Evolutionary conservation across 2,329 filamentous ascomycete genomes (phyloP).

Genomic region (Teratosphaeria viscida): DNA sequence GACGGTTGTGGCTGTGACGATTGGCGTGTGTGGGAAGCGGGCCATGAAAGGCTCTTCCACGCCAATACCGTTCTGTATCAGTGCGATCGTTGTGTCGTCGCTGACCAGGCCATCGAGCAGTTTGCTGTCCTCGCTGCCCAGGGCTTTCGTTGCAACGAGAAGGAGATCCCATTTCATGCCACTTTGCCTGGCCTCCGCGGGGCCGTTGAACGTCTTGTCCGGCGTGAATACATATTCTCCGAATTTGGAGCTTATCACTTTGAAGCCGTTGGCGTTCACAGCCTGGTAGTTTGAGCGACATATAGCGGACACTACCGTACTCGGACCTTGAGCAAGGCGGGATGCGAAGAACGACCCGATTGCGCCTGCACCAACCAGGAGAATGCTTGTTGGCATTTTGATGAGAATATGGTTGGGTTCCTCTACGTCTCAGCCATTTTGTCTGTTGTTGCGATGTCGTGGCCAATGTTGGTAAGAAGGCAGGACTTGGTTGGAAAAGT

Average conservation of each 20-base stretch:
- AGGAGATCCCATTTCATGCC: constrained; percentile 35
- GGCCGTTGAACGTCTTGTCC: constrained; percentile 24
- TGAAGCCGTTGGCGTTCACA: constrained; percentile 31
- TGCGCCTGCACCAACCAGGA: constrained; percentile 35
- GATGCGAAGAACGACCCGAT: constrained; percentile 35
- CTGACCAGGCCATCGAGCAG: constrained; percentile 31
- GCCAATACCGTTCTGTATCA: constrained; percentile 52
- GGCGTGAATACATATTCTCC: constrained; percentile 27
- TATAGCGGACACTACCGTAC: constrained; percentile 30
- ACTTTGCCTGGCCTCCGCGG: constrained; percentile 25
- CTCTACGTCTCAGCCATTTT: too few relatives aligned
- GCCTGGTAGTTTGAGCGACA: constrained; percentile 37
- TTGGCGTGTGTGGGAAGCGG: constrained; percentile 41
- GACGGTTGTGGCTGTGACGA: constrained; percentile 45
- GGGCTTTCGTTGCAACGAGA: constrained; percentile 38
- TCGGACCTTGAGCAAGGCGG: constrained; percentile 29
- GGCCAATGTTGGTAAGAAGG: too few relatives aligned
- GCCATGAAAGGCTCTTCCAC: constrained; percentile 47
- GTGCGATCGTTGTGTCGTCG: constrained; percentile 40
- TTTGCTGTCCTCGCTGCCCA: constrained; percentile 28
- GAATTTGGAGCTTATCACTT: constrained; percentile 30
- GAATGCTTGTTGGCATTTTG: constrained; percentile 19
- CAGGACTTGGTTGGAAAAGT: background rate
- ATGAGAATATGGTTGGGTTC: too few relatives aligned
- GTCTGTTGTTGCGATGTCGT: too few relatives aligned